phyloP scores from a whole-genome alignment of 169 alveolate species.

The Ichthyophthirius multifiliis region DNA sequence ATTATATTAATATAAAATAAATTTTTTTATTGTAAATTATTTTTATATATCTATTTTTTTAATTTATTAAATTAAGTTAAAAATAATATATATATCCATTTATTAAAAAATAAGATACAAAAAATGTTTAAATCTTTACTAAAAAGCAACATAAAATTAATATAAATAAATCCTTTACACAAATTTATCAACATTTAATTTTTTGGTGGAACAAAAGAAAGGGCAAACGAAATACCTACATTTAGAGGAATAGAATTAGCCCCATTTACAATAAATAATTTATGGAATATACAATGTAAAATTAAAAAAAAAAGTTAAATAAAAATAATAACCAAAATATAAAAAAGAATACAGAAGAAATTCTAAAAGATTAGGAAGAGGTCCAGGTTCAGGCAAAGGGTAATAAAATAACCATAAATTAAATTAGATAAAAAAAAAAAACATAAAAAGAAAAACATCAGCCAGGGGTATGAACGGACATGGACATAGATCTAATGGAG shows the following conservation, averaged over 20 bases:
- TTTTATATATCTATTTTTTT: no score
- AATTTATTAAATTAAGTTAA: no score
- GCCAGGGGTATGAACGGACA: constrained; percentile 78
- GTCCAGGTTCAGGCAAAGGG: constrained; percentile 72
- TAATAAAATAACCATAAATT: not conserved
- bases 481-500: constrained; percentile 61
- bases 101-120: no score
- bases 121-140: no score
- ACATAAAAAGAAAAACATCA: constrained; percentile 41
- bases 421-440: not conserved
- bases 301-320: not conserved
- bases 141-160: no score
- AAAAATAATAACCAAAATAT: not conserved
- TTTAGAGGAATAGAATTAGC: constrained; percentile 11
- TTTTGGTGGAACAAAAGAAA: no score
- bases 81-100: no score
- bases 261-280: constrained; percentile 47
- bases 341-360: constrained; percentile 44
- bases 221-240: not conserved
- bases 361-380: constrained; percentile 68
- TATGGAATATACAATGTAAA: constrained; percentile 58
- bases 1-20: no score
- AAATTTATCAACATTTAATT: no score
- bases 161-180: no score
- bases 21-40: no score